Evolutionary conservation across 2,329 filamentous ascomycete genomes (phyloP), one percentile per base, ranked within the genome.

Genomic region (Huntiella abstrusa): DNA sequence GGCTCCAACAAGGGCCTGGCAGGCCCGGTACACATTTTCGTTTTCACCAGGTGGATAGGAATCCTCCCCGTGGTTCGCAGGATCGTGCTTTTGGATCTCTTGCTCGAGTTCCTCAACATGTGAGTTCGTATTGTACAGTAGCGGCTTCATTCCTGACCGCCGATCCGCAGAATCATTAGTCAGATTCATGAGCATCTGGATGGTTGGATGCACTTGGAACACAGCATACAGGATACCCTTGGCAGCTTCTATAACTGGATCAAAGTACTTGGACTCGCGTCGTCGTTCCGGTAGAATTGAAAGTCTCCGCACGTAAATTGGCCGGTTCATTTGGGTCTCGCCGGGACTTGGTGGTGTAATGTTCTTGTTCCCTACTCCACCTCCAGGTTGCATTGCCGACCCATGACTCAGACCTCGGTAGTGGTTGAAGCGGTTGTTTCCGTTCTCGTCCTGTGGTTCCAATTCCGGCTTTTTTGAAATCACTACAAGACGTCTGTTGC

Each of bases 161-260:
- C 75, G 76, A 16, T 68, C 63, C 7, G 71, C 72, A 32, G 69
- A 71, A 49, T 79, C 74, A 52, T 68, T 73, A 41, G 73, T 70
- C 42, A 80, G 62, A 38, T 71, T 67, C 58, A 78, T 73, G 45
- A 80, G 63, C 59, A 73, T 74, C 57, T 80, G 75, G 49, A 80
- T 77, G 60, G 75, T 74, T 4, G 75, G 75, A 51, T 80, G 76
- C 19, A 80, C 75, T 56, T 79, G 75, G 51, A 79, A 80, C 28
- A 80, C 68, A 3, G 76, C 74, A 56, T 78, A 80, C 2, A 80
- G 64, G 17, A 80, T 73, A 22, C 75, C 75, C 55, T 79, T 79
- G 28, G 76, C 75, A 11, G 72, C 70, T 55, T 80, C 76, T 28
- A 79, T 62, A 3, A 79, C 65, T 1, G 75, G 73, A 53, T 80